Base-by-base conservation (phyloP, 768 basidiomycete species). In the Hygrocybe coccinea region DNA sequence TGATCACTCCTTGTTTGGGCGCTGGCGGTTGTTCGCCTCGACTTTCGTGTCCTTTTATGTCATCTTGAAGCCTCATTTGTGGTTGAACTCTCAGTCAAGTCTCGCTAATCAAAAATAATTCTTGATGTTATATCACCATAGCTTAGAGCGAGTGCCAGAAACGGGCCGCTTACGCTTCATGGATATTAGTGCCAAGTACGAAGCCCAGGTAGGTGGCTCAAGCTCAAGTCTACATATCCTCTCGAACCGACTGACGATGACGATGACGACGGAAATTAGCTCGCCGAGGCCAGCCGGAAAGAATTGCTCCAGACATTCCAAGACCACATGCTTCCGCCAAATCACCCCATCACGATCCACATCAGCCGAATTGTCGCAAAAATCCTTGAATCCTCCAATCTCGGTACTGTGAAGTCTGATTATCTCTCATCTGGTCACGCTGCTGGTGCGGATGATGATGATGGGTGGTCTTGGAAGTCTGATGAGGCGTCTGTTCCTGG, bases 131-230 rank as follows among this genome's bases (percentile, higher is more conserved):
- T 19, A 29, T 19, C 5, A 51, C 35, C 34, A 15, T 59, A 94
- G 91, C 64, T 75, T 95, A 24, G 94, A 97, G 66, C 78, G 81
- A 64, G 89, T 92, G 0, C 84, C 88, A 2, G 87, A 94, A 65
- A 95, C 91, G 0, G 91, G 92, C 0, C 74, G 95, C 54, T 87
- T 86, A 81, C 72, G 95, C 19, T 97, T 95, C 67, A 95, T 97
- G 82, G 87, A 89, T 64, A 77, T 86, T 2, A 78, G 78, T 39
- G 77, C 78, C 0, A 74, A 75, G 50, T 70, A 68, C 24, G 90
- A 94, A 70, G 73, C 78, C 7, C 65, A 72, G 64, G 84, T 85
- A 57, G 54, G 76, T 63, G 11, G 38, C 35, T 12, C 22, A 12
- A 24, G 6, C 50, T 24, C 44, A 5, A n/a, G 7, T 46, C 12